Percentiles rank a stretch among this genome's conserved stretches.
These are phyloP conservation scores for Kluyveromyces sp. DNA, from an alignment of 1,139 yeast species.

Conservation along the genomic window DNA sequence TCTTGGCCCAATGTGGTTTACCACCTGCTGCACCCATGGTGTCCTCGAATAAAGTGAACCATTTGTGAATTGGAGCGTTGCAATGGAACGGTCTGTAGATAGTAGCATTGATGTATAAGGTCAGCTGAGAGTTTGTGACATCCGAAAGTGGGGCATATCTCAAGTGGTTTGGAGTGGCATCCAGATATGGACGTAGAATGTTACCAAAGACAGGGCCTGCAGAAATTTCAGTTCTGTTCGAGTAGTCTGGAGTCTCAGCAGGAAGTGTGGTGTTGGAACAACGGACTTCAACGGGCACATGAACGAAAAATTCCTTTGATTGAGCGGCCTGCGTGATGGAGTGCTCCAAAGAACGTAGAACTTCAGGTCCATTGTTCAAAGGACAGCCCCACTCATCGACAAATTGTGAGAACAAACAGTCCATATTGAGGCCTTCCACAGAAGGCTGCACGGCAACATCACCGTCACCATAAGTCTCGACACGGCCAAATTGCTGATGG, in stretches of 20 bases:
- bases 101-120: conserved; percentile 86
- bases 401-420: conserved; percentile 87
- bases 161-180: conserved; percentile 60
- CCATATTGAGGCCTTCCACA: conserved; percentile 89
- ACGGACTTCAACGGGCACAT: conserved; percentile 93
- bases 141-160: conserved; percentile 46
- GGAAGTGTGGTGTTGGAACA: conserved; percentile 75
- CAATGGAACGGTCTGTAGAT: conserved; percentile 88
- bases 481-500: conserved; percentile 70
- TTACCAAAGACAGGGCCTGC: conserved; percentile 85
- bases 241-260: conserved; percentile 35
- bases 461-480: conserved; percentile 62
- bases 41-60: conserved; percentile 81
- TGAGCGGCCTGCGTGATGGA: conserved; percentile 57
- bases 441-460: conserved; percentile 70
- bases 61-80: conserved; percentile 65
- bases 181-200: conserved; percentile 70
- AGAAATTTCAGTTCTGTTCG: conserved; percentile 38
- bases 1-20: conserved; percentile 99
- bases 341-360: conserved; percentile 55
- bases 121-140: conserved; percentile 70
- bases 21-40: conserved; percentile 76
- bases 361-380: conserved; percentile 64
- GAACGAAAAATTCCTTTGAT: conserved; percentile 65
- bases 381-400: conserved; percentile 98